Evolutionary conservation across 2,329 filamentous ascomycete genomes (phyloP).

Genomic region (Colletotrichum cordylinicola): DNA sequence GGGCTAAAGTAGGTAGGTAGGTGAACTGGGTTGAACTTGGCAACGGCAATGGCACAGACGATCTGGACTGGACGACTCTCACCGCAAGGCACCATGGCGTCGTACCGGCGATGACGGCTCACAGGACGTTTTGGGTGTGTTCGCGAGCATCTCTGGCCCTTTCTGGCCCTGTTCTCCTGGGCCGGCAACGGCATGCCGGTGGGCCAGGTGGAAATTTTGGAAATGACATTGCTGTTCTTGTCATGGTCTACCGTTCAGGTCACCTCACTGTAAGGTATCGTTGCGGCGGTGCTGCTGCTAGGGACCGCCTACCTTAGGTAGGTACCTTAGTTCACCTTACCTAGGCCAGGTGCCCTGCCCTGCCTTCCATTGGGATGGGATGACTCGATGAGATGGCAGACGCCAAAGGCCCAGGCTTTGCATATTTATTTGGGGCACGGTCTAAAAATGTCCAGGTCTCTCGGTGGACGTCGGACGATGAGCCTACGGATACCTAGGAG

Average conservation of each 20-base stretch:
- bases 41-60: neutral
- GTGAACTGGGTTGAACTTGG: too few species aligned
- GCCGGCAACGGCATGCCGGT: neutral
- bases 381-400: neutral
- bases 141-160: neutral
- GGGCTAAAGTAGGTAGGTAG: neutral
- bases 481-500: too few species aligned
- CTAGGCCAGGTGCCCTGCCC: too few species aligned
- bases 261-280: neutral
- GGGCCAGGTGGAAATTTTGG: constrained; percentile 2
- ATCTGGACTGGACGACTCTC: neutral
- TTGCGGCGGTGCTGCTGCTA: neutral
- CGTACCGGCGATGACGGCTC: neutral
- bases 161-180: neutral
- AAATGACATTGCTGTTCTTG: constrained; percentile 22
- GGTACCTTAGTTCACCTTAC: too few species aligned
- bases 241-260: constrained; percentile 18
- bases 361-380: too few species aligned
- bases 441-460: neutral
- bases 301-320: too few species aligned
- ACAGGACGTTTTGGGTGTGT: neutral
- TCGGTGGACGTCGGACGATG: neutral
- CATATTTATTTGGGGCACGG: neutral
- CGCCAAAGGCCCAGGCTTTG: neutral
- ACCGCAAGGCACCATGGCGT: neutral